Base-by-base conservation (phyloP, 306 rosid genomes). In the Echinosophora koreensis region DNA sequence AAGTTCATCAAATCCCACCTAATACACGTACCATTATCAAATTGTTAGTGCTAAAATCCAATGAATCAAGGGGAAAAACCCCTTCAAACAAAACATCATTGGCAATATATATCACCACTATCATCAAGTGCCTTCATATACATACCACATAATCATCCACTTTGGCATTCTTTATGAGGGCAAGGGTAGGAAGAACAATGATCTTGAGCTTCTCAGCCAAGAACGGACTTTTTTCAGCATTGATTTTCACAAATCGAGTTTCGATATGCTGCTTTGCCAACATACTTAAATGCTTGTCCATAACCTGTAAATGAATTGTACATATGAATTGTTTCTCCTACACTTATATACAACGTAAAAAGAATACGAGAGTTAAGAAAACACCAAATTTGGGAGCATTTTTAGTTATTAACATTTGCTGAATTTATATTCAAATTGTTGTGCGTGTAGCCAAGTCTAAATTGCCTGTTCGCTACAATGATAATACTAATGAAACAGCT, bases 1-100 rank as follows among this genome's bases (percentile, higher is more conserved):
- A 77, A 95, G 97, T 85, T 95, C 85, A 85, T 95, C 97, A 76
- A 95, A 95, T 50, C 99, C 99, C 55, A 95, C 99, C 99, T 95
- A 61, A 80, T 17, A 74, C 79, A 77, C 55, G 70, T 41, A 34
- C 50, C 16, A 70, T 64, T 55, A 47, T 79, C 65, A 60, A 18
- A 69, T 61, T 81, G n/a, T 49, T 38, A 13, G 35, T 16, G 63
- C 74, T 55, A 47, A 78, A 59, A 56, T 10, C 14, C 14, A 66
- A 57, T 16, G 15, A 55, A 34, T 0, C 14, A 16, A 54, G 30
- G 9, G 39, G 2, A 1, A 18, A 56, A 71, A 72, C 55, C 27
- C 56, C 17, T 5, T 28, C 55, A 17, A 61, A 38, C n/a, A 57
- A 10, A 79, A 28, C 54, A 58, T 14, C 9, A 49, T 7, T n/a